Percentiles rank a stretch among this genome's conserved stretches.
Conservation (phyloP, 2,329 filamentous ascomycete species). For the Periconia sp. region DNA sequence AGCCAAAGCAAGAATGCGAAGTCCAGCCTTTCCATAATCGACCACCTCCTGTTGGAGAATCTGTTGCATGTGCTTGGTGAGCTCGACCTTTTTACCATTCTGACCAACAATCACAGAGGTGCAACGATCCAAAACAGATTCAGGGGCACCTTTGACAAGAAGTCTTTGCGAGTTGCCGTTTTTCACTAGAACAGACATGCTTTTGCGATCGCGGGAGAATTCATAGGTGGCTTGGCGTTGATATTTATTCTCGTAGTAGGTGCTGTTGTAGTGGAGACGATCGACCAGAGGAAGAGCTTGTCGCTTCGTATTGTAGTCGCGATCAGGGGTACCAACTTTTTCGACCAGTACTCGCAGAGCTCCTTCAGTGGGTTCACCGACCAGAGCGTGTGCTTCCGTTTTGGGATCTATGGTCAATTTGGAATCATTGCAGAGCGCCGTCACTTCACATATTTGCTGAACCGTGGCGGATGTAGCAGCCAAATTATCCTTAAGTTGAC, state of each 20-base stretch:
- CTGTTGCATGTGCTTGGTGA: conserved; percentile 69
- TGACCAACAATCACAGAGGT: conserved; percentile 76
- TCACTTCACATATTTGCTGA: conserved; percentile 71
- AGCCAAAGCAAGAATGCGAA: conserved; percentile 93
- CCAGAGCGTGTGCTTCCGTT: conserved; percentile 71
- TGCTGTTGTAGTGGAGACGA: conserved; percentile 78
- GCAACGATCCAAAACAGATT: conserved; percentile 92
- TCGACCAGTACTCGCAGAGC: conserved; percentile 88
- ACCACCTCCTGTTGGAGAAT: conserved; percentile 78
- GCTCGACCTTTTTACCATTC: conserved; percentile 73
- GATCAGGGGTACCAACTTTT: conserved; percentile 85
- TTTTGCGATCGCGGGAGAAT: conserved; percentile 97
- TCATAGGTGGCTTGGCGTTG: conserved; percentile 85
- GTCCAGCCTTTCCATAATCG: conserved; percentile 86
- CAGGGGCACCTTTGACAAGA: conserved; percentile 93
- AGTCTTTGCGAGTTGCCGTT: conserved; percentile 72
- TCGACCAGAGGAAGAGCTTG: conserved; percentile 55
- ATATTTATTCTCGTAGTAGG: conserved; percentile 76
- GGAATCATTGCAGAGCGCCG: conserved; percentile 85
- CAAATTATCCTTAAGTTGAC: conserved; percentile 68
- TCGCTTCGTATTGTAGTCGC: conserved; percentile 57
- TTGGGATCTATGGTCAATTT: conserved; percentile 79
- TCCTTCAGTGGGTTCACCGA: conserved; percentile 95
- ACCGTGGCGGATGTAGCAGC: conserved; percentile 74
- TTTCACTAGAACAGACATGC: conserved; percentile 93